Base-by-base conservation (phyloP, 805 yeast genomes). In the Metschnikowia lunata region DNA sequence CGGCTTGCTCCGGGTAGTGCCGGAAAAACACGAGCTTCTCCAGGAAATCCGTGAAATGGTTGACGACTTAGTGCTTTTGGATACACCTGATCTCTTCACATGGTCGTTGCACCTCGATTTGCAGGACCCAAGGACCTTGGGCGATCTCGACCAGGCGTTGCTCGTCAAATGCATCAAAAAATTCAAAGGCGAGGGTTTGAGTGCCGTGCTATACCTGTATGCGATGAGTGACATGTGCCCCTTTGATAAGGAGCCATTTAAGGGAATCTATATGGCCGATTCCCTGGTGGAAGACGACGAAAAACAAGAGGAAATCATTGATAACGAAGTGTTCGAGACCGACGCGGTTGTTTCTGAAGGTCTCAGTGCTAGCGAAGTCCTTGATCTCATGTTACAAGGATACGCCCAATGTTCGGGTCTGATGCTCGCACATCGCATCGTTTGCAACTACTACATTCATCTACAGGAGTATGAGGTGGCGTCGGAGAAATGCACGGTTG, bases 41-140 rank as follows among this genome's bases (percentile, higher is more conserved):
- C 53, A 55, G 1, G 73, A 76, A 26, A 64, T 89, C 4, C 66
- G 67, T 36, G 79, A 76, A 8, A 72, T 80, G 74, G 78, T 80
- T 0, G 82, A 79, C 11, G 95, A 85, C 30, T 78, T 90, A 82
- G 79, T 89, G 4, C 65, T 83, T 12, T 78, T 91, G 12, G 75
- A 79, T 33, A 78, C 83, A 18, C 72, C 75, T 1, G 80, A 80
- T 6, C 69, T 77, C 31, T 66, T 75, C 28, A 87, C 89, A 1
- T 90, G 96, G 96, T 71, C 74, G 32, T 57, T 82, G 9, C 79
- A 79, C 55, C 76, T 88, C 45, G 93, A 89, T 50, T 85, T 91
- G 84, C 52, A 67, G 26, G 96, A 89, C 60, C 74, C 73, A 7
- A 59, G 58, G 6, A 63, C 71, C 4, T 59, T 88, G 6, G 62